phyloP scores from a whole-genome alignment of 2,329 filamentous ascomycete species.

The Xylariaceae sp. region DNA sequence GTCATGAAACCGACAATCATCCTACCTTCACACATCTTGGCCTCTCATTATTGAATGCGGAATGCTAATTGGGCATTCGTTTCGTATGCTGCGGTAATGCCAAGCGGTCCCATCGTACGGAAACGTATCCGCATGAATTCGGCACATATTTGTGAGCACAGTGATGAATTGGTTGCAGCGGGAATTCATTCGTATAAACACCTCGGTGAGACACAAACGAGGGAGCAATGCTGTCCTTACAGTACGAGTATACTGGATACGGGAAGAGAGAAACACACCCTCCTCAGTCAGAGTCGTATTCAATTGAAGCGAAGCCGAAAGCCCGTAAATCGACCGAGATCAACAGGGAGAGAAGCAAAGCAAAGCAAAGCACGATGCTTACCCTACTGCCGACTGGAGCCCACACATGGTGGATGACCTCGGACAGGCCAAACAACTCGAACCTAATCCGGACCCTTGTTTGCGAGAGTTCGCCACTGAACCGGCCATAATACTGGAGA shows the following conservation, averaged over 20 bases:
- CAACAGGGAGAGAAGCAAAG: background rate
- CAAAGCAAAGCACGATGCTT: constrained; percentile 6
- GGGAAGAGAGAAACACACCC: background rate
- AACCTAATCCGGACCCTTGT: background rate
- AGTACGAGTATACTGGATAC: background rate
- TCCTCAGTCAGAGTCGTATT: background rate
- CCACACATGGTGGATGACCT: background rate
- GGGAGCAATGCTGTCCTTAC: too few relatives aligned
- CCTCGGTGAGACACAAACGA: too few relatives aligned
- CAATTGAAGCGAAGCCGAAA: background rate
- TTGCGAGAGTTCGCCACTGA: background rate
- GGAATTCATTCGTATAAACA: background rate
- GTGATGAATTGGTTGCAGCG: too few relatives aligned
- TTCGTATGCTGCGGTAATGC: background rate
- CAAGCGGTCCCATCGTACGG: background rate
- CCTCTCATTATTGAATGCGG: background rate
- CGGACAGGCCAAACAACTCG: background rate
- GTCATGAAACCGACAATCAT: background rate
- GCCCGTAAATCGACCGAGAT: background rate
- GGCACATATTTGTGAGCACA: background rate
- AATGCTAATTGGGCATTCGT: background rate
- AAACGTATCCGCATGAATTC: background rate
- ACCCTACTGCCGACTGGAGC: constrained; percentile 1
- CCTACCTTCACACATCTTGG: background rate
- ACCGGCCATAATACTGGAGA: background rate